Evolutionary conservation across 2,329 filamentous ascomycete genomes (phyloP).

Genomic region (Sclerotinia nivalis): DNA sequence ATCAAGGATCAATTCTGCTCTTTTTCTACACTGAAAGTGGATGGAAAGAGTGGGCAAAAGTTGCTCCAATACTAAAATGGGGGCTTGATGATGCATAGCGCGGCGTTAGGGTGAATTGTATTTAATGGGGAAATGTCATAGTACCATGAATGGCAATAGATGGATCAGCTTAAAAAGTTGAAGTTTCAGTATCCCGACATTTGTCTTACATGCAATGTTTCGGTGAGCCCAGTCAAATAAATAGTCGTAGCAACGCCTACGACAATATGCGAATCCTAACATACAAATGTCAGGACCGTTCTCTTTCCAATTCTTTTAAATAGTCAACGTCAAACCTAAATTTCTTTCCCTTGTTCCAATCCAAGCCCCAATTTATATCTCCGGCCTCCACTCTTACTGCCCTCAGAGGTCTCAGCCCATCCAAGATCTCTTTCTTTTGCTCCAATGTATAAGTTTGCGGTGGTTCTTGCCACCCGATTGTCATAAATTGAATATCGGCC

Average conservation of each 20-base stretch:
- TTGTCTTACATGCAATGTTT: conserved; percentile 9
- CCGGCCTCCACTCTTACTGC: conserved; percentile 32
- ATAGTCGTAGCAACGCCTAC: neutral
- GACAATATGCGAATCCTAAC: conserved; percentile 7
- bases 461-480: conserved; percentile 37
- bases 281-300: conserved; percentile 6
- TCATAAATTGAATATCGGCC: conserved; percentile 33
- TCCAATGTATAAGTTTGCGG: conserved; percentile 38
- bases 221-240: neutral
- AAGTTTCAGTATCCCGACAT: conserved; percentile 3
- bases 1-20: conserved; percentile 94
- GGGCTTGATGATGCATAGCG: conserved; percentile 38
- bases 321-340: conserved; percentile 36
- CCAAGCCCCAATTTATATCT: conserved; percentile 37
- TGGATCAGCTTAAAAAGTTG: neutral
- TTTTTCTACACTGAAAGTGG: conserved; percentile 71
- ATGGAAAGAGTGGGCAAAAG: conserved; percentile 50
- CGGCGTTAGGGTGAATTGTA: conserved; percentile 37
- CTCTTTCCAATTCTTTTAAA: conserved; percentile 35
- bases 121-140: conserved; percentile 12
- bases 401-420: conserved; percentile 32
- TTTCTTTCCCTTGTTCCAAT: conserved; percentile 36
- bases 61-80: conserved; percentile 35
- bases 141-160: conserved; percentile 8
- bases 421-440: conserved; percentile 35